phyloP scores from a whole-genome alignment of 108 stramenopile genomes.

The Pseudonitzschia pungens region DNA sequence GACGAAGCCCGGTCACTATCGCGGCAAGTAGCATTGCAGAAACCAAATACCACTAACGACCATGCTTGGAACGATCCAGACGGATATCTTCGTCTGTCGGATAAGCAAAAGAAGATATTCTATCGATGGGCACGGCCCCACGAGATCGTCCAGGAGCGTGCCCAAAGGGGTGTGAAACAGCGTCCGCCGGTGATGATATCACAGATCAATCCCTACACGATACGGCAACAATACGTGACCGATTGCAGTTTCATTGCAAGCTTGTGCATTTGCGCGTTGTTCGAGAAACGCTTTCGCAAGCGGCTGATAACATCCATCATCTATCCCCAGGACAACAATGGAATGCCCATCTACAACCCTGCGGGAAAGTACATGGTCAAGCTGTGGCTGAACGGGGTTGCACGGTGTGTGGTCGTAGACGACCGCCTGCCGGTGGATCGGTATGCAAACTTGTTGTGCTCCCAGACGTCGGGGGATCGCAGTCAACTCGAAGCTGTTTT shows the following conservation, averaged over 20 bases:
- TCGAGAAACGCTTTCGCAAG: constrained; percentile 69
- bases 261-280: constrained; percentile 84
- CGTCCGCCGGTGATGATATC: constrained; percentile 46
- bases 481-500: constrained; percentile 84
- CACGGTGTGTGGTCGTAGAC: constrained; percentile 85
- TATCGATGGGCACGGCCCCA: constrained; percentile 69
- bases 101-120: constrained; percentile 58
- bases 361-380: constrained; percentile 91
- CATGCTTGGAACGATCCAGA: constrained; percentile 48
- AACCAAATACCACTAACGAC: not conserved
- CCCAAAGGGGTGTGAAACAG: constrained; percentile 18
- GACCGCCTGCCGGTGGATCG: constrained; percentile 85
- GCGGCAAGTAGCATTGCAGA: constrained; percentile 14
- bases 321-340: constrained; percentile 70
- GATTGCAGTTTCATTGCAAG: constrained; percentile 94
- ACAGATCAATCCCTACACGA: constrained; percentile 60
- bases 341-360: constrained; percentile 81
- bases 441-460: constrained; percentile 76
- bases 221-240: constrained; percentile 83
- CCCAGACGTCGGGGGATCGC: constrained; percentile 40
- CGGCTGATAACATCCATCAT: constrained; percentile 72
- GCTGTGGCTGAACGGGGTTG: constrained; percentile 90
- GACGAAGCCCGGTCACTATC: constrained; percentile 52
- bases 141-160: constrained; percentile 56
- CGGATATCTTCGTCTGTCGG: constrained; percentile 51